Evolutionary conservation across 495 filamentous ascomycete genomes (phyloP).

Genomic region (Penicillium dipodomyicola): DNA sequence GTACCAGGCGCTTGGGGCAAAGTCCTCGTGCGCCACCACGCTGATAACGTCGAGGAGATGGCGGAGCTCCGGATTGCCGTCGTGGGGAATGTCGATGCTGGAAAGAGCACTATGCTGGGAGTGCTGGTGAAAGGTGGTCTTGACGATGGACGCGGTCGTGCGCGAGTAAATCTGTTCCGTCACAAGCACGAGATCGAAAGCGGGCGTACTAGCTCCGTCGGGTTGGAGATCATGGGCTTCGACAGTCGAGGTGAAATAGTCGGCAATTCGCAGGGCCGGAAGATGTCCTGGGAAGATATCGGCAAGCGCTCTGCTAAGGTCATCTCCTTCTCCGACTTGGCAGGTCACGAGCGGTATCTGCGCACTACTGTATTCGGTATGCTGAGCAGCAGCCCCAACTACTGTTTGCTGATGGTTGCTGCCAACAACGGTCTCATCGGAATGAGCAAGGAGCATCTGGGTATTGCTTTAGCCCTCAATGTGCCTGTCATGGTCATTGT

Average conservation of each 20-base stretch:
- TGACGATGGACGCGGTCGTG: constrained; percentile 92
- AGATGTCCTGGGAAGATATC: constrained; percentile 96
- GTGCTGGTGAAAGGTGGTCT: constrained; percentile 94
- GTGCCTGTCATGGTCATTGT: constrained; percentile 98
- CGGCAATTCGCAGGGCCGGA: constrained; percentile 76
- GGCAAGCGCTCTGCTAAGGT: constrained; percentile 93
- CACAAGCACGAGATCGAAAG: constrained; percentile 98
- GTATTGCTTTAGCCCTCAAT: constrained; percentile 91
- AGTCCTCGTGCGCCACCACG: constrained; percentile 73
- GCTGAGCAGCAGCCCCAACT: constrained; percentile 92
- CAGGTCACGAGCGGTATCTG: constrained; percentile 92
- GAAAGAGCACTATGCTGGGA: constrained; percentile 95
- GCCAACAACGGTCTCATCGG: constrained; percentile 97
- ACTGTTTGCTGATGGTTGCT: constrained; percentile 97
- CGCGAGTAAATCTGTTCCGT: constrained; percentile 92
- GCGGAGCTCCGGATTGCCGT: constrained; percentile 97
- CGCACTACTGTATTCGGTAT: constrained; percentile 96
- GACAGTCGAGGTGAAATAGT: constrained; percentile 86
- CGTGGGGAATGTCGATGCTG: constrained; percentile 96
- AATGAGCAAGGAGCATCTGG: constrained; percentile 97
- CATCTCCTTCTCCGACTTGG: constrained; percentile 93
- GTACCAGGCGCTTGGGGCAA: constrained; percentile 75
- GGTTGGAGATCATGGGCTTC: constrained; percentile 99
- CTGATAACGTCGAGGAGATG: constrained; percentile 74
- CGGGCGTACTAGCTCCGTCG: constrained; percentile 91